Percentiles rank a stretch among this genome's conserved stretches.
Conservation (phyloP, 2,329 filamentous ascomycete genomes). For the Penicillium crustosum region DNA sequence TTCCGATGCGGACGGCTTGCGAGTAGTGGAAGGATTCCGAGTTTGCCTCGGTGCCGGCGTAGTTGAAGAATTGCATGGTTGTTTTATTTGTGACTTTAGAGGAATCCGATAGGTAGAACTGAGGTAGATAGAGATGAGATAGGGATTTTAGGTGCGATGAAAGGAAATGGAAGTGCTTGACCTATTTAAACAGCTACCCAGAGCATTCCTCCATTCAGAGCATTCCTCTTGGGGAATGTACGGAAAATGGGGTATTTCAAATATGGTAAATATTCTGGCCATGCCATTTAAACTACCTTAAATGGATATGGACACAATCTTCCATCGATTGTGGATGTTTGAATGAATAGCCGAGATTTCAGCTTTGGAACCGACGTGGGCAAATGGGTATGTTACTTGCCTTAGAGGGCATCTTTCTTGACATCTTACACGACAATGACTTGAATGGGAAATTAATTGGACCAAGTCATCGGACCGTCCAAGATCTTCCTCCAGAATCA, state of each 20-base stretch:
- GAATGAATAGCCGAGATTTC: not conserved
- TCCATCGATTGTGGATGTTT: not conserved
- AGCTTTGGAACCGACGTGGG: not conserved
- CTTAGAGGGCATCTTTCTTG: not conserved
- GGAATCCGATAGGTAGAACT: not conserved
- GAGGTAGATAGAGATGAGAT: no score
- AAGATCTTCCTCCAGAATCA: not conserved
- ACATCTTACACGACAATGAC: not conserved
- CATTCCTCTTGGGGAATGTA: no score
- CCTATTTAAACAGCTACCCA: no score
- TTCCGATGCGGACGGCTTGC: slow-evolving; percentile 25
- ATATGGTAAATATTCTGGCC: no score
- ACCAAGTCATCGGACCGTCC: not conserved
- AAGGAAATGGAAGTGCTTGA: no score
- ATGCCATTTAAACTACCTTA: no score
- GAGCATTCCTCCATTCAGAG: no score
- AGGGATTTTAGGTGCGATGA: no score
- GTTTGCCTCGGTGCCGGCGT: slow-evolving; percentile 11
- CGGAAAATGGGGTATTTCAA: no score
- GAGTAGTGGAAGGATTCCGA: slow-evolving; percentile 22
- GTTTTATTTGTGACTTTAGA: not conserved
- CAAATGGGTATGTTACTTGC: not conserved
- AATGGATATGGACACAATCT: no score
- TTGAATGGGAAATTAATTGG: not conserved
- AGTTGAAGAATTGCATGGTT: slow-evolving; percentile 11